Conservation (phyloP, 495 filamentous ascomycete genomes). For the Niebla homalea region DNA sequence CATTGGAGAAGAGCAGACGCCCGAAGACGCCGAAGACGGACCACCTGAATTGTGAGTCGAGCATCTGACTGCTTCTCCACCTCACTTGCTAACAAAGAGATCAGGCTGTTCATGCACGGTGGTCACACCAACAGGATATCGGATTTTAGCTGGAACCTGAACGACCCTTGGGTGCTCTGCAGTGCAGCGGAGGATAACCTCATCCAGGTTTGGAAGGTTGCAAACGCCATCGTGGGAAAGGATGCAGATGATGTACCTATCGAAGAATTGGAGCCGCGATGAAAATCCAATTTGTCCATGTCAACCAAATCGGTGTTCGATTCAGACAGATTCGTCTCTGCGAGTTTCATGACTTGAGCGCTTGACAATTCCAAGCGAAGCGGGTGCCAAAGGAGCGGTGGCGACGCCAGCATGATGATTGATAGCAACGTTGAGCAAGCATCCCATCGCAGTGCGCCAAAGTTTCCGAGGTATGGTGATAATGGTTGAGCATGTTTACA, state of each 20-base stretch:
- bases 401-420: too few relatives aligned
- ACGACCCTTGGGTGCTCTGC: conserved; percentile 88
- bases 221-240: conserved; percentile 73
- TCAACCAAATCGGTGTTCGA: too few relatives aligned
- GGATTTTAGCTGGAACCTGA: conserved; percentile 95
- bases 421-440: too few relatives aligned
- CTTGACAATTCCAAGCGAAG: background rate
- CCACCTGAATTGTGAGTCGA: conserved; percentile 77
- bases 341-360: background rate
- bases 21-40: conserved; percentile 93
- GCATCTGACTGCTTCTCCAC: background rate
- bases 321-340: background rate
- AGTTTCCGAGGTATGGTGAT: too few relatives aligned
- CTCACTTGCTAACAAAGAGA: conserved; percentile 15
- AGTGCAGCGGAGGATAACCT: conserved; percentile 95
- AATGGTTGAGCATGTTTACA: too few relatives aligned
- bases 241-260: conserved; percentile 65
- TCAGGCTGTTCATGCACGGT: conserved; percentile 91
- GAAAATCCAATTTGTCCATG: background rate
- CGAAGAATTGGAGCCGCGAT: conserved; percentile 52
- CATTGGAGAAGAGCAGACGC: conserved; percentile 84
- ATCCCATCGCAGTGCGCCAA: too few relatives aligned
- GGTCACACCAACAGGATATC: conserved; percentile 93
- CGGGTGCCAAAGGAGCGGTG: too few relatives aligned
- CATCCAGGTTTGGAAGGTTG: conserved; percentile 93